Evolutionary conservation across 345 rosid species (phyloP).

Genomic region (Salix viminalis): DNA sequence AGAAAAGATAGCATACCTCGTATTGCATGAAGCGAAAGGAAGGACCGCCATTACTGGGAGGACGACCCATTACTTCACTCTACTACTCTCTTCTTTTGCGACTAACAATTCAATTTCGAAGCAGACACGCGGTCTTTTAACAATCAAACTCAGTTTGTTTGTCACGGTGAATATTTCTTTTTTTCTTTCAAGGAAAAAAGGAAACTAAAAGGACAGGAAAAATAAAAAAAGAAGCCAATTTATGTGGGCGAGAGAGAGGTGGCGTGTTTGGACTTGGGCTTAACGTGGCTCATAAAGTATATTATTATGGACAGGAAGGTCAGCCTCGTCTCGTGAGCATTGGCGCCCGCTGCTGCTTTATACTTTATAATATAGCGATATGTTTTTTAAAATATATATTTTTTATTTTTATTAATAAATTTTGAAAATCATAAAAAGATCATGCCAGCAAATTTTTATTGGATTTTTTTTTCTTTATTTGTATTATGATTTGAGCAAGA

Average conservation of each 20-base stretch:
- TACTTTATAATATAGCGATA: too few species aligned
- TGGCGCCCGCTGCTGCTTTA: too few species aligned
- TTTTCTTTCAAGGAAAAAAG: neutral
- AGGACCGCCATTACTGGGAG: conserved; percentile 93
- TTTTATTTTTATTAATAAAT: too few species aligned
- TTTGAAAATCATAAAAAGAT: too few species aligned
- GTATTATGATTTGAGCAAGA: too few species aligned
- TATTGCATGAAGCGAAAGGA: conserved; percentile 76
- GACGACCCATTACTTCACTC: conserved; percentile 71
- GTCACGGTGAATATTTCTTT: neutral
- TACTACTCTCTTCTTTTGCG: neutral
- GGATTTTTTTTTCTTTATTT: too few species aligned
- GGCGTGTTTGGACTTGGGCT: neutral
- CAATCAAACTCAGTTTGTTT: neutral
- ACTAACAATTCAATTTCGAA: neutral
- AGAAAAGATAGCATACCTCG: conserved; percentile 48
- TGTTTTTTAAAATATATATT: too few species aligned
- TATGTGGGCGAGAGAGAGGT: neutral
- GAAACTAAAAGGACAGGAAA: neutral
- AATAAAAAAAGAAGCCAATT: neutral
- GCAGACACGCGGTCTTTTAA: neutral
- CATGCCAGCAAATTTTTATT: too few species aligned
- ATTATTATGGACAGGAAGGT: too few species aligned
- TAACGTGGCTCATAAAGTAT: neutral
- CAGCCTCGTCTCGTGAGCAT: too few species aligned